Conservation (phyloP, 495 filamentous ascomycete species). For the Neurospora sp. region DNA sequence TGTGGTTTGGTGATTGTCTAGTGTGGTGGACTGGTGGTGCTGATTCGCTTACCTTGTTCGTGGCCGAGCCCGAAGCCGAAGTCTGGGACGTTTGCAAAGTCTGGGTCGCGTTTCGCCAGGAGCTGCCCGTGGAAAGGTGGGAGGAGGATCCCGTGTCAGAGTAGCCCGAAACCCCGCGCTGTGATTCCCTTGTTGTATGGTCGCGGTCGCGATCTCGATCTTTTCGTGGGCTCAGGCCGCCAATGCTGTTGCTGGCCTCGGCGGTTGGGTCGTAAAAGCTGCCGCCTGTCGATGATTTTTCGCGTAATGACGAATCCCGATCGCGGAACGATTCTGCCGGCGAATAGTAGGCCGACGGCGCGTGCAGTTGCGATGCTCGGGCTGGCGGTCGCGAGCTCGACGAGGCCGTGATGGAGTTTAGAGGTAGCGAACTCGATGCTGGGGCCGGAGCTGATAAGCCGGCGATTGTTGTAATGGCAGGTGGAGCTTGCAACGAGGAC, state of each 20-base stretch:
- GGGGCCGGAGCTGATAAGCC: slow-evolving; percentile 1
- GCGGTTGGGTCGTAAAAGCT: slow-evolving; percentile 49
- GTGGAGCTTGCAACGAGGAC: slow-evolving; percentile 19
- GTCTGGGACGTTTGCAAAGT: slow-evolving; percentile 13
- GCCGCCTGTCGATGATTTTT: slow-evolving; percentile 30
- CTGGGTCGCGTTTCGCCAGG: slow-evolving; percentile 26
- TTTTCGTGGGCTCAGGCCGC: neutral
- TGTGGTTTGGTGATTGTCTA: neutral
- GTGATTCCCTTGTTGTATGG: neutral
- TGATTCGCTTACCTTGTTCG: slow-evolving; percentile 21
- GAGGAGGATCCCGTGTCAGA: slow-evolving; percentile 25
- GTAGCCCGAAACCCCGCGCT: slow-evolving; percentile 24
- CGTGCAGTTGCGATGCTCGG: slow-evolving; percentile 23
- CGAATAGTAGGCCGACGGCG: slow-evolving; percentile 22
- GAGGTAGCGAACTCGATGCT: slow-evolving; percentile 1
- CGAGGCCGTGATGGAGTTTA: neutral
- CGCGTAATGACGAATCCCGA: slow-evolving; percentile 23
- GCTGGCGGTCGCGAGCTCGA: slow-evolving; percentile 11
- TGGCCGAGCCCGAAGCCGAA: neutral
- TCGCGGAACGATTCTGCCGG: slow-evolving; percentile 17
- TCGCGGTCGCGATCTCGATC: neutral
- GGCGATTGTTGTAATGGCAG: slow-evolving; percentile 9
- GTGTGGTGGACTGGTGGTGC: neutral
- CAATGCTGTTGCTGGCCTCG: slow-evolving; percentile 32
- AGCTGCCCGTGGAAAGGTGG: neutral